These are phyloP conservation scores for Lecanosticta acicola DNA, from an alignment of 2,329 filamentous ascomycete genomes.

Conservation along the genomic window DNA sequence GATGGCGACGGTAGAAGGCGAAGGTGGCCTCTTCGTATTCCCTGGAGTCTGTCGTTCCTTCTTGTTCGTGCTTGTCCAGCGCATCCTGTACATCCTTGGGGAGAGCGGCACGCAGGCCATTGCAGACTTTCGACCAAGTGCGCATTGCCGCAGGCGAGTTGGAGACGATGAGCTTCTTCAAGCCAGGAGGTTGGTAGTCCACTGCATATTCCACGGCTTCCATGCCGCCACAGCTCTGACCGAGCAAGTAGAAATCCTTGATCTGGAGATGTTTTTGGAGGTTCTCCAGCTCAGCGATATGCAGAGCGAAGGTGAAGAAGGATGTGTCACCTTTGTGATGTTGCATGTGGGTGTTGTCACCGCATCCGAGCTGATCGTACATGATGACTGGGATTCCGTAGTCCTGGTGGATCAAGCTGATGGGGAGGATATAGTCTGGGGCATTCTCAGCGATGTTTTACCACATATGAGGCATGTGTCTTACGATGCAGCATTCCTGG, in stretches of 20 bases:
- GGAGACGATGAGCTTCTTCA: constrained; percentile 35
- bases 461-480: background rate
- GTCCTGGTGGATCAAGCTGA: constrained; percentile 32
- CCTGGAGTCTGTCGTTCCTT: constrained; percentile 23
- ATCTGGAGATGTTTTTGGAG: constrained; percentile 40
- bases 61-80: constrained; percentile 21
- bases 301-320: constrained; percentile 47
- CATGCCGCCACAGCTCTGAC: constrained; percentile 52
- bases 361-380: constrained; percentile 50
- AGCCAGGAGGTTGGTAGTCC: constrained; percentile 26
- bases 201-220: constrained; percentile 41
- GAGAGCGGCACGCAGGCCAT: constrained; percentile 19
- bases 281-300: constrained; percentile 47
- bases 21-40: constrained; percentile 28
- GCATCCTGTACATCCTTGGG: constrained; percentile 26
- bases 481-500: constrained; percentile 34
- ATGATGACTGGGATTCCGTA: constrained; percentile 43
- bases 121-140: constrained; percentile 26
- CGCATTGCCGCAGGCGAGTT: constrained; percentile 25
- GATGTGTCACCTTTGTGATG: constrained; percentile 39
- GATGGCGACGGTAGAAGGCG: constrained; percentile 25
- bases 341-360: constrained; percentile 43
- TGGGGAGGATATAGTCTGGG: constrained; percentile 29
- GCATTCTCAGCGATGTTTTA: too few species aligned
- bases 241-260: constrained; percentile 39